A percentile compares a stretch with the other conserved stretches of the same genome.
phyloP scores from a whole-genome alignment of 108 stramenopile species.

The Discostella pseudostelligera region DNA sequence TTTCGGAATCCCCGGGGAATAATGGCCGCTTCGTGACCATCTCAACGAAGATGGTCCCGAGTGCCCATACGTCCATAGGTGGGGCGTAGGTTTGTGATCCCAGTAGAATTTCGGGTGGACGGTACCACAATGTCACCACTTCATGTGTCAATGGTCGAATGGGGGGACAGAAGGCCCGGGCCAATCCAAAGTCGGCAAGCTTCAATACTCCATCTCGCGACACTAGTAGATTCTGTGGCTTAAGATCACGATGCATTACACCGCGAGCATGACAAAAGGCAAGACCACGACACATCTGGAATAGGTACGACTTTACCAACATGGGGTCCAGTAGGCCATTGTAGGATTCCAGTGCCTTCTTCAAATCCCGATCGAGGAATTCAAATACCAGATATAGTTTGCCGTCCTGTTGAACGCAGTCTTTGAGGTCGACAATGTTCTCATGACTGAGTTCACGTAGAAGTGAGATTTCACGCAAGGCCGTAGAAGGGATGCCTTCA shows the following conservation, averaged over 20 bases:
- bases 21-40: constrained; percentile 96
- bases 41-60: constrained; percentile 97
- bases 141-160: constrained; percentile 91
- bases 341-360: constrained; percentile 93
- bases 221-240: constrained; percentile 98
- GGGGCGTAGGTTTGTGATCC: constrained; percentile 92
- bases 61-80: constrained; percentile 94
- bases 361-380: constrained; percentile 95
- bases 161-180: constrained; percentile 95
- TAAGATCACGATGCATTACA: constrained; percentile 98
- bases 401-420: constrained; percentile 84
- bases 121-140: constrained; percentile 99
- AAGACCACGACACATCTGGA: constrained; percentile 85
- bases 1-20: constrained; percentile 97
- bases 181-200: constrained; percentile 98
- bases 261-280: constrained; percentile 96
- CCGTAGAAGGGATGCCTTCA: constrained; percentile 98
- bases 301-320: constrained; percentile 85
- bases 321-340: constrained; percentile 72
- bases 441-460: constrained; percentile 93
- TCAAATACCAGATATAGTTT: constrained; percentile 98
- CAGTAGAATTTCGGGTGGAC: constrained; percentile 95
- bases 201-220: constrained; percentile 91
- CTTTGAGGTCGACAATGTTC: constrained; percentile 93
- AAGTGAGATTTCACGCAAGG: constrained; percentile 81